Evolutionary conservation across 352 stramenopile species (phyloP).

Genomic region (Pythium dissotocum): DNA sequence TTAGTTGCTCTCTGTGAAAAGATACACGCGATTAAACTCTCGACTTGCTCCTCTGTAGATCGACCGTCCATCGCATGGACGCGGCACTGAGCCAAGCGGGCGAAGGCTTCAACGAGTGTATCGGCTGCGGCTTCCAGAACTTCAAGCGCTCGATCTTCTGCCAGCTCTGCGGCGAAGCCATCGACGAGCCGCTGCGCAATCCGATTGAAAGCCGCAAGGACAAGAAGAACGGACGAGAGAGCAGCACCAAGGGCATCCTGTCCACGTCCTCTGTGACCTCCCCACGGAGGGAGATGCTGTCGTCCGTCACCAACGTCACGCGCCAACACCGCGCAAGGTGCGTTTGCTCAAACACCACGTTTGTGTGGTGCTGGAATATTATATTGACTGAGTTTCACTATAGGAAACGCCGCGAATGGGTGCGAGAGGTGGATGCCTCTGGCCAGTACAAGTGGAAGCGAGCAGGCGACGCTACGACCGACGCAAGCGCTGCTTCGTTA

Average conservation of each 20-base stretch:
- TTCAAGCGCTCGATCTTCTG: conserved; percentile 31
- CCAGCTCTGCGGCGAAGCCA: conserved; percentile 26
- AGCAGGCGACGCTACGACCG: background rate
- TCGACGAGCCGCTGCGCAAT: conserved; percentile 18
- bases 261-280: conserved; percentile 12
- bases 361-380: no score
- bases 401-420: conserved; percentile 6
- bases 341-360: background rate
- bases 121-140: conserved; percentile 34
- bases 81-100: conserved; percentile 39
- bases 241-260: conserved; percentile 4
- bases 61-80: conserved; percentile 36
- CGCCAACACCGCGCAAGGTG: conserved; percentile 11
- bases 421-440: conserved; percentile 9
- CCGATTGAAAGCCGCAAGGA: conserved; percentile 23
- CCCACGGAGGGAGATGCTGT: conserved; percentile 19
- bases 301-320: conserved; percentile 17
- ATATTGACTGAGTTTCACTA: no score
- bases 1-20: background rate
- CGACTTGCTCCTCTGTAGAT: background rate
- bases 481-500: background rate
- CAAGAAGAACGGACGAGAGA: conserved; percentile 17
- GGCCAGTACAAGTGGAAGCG: conserved; percentile 20
- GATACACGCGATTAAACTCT: background rate
- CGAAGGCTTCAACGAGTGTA: conserved; percentile 41